A percentile compares a stretch with the other conserved stretches of the same genome.
These are phyloP conservation scores for Lachancea quebecensis DNA, from an alignment of 805 yeast genomes.

Conservation along the genomic window DNA sequence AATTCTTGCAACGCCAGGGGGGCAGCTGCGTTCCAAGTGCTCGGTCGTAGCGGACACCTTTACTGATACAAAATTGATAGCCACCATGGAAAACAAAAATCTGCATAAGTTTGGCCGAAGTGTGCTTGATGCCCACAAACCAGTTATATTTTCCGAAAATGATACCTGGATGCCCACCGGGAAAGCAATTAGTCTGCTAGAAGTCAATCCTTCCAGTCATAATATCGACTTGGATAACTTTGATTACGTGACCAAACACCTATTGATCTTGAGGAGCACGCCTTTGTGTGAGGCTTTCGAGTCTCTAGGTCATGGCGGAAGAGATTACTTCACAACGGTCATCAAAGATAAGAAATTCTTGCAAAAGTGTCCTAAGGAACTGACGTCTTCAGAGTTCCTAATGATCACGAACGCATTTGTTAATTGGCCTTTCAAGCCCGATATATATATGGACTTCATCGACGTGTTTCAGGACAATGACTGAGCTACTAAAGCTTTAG, in stretches of 20 bases:
- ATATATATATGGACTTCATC: slow-evolving; percentile 36
- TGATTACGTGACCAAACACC: slow-evolving; percentile 59
- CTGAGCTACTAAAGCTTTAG: slow-evolving; percentile 5
- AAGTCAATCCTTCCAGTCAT: slow-evolving; percentile 43
- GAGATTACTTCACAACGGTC: slow-evolving; percentile 37
- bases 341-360: slow-evolving; percentile 35
- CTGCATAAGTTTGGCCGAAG: slow-evolving; percentile 15
- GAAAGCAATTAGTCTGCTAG: slow-evolving; percentile 48
- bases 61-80: slow-evolving; percentile 52
- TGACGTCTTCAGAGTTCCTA: slow-evolving; percentile 51
- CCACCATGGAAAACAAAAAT: slow-evolving; percentile 32
- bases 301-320: slow-evolving; percentile 78
- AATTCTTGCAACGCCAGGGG: slow-evolving; percentile 50
- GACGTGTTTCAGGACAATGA: slow-evolving; percentile 26
- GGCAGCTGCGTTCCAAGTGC: slow-evolving; percentile 49
- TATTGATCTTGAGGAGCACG: slow-evolving; percentile 43
- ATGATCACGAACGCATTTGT: slow-evolving; percentile 46
- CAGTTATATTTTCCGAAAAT: slow-evolving; percentile 28
- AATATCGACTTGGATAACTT: slow-evolving; percentile 47
- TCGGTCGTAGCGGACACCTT: slow-evolving; percentile 59
- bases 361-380: slow-evolving; percentile 39
- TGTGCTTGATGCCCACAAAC: slow-evolving; percentile 21
- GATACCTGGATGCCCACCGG: slow-evolving; percentile 29
- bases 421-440: slow-evolving; percentile 86
- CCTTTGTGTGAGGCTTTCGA: slow-evolving; percentile 42